Evolutionary conservation across 2,329 filamentous ascomycete genomes (phyloP).

Genomic region (Verticillium dahliae): DNA sequence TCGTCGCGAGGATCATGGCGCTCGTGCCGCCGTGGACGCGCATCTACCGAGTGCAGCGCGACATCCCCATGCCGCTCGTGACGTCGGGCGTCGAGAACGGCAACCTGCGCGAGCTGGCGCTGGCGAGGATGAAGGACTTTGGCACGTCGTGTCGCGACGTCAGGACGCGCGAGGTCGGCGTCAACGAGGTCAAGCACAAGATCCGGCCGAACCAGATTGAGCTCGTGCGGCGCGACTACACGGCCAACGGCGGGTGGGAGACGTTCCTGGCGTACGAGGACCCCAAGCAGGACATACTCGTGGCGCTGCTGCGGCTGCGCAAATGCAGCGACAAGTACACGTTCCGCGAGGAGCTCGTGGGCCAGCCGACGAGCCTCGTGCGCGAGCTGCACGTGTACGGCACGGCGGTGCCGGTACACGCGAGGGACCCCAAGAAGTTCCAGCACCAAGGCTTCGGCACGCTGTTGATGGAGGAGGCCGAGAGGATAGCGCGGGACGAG

Average conservation of each 20-base stretch:
- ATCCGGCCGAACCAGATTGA: constrained; percentile 95
- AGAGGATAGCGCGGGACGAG: constrained; percentile 89
- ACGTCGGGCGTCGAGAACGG: constrained; percentile 97
- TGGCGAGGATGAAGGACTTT: constrained; percentile 99
- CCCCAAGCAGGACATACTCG: constrained; percentile 95
- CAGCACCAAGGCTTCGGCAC: constrained; percentile 98
- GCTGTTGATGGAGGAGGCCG: constrained; percentile 93
- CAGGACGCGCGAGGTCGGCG: constrained; percentile 89
- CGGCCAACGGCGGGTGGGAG: constrained; percentile 95
- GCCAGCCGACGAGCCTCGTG: constrained; percentile 85
- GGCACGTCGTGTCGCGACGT: constrained; percentile 96
- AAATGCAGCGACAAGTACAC: constrained; percentile 92
- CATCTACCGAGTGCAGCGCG: constrained; percentile 96
- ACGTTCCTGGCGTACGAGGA: constrained; percentile 98
- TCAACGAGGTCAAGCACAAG: constrained; percentile 99
- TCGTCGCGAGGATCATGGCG: constrained; percentile 92
- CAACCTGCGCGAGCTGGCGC: constrained; percentile 84
- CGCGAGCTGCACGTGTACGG: constrained; percentile 96
- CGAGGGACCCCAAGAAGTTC: constrained; percentile 90
- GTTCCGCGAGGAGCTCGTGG: constrained; percentile 78
- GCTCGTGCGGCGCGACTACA: constrained; percentile 87
- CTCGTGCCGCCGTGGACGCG: constrained; percentile 95
- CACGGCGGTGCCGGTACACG: constrained; percentile 94
- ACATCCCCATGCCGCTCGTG: constrained; percentile 99
- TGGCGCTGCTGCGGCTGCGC: constrained; percentile 79